These are phyloP conservation scores for Periconia sp. DNA, from an alignment of 2,329 filamentous ascomycete genomes.

Conservation along the genomic window DNA sequence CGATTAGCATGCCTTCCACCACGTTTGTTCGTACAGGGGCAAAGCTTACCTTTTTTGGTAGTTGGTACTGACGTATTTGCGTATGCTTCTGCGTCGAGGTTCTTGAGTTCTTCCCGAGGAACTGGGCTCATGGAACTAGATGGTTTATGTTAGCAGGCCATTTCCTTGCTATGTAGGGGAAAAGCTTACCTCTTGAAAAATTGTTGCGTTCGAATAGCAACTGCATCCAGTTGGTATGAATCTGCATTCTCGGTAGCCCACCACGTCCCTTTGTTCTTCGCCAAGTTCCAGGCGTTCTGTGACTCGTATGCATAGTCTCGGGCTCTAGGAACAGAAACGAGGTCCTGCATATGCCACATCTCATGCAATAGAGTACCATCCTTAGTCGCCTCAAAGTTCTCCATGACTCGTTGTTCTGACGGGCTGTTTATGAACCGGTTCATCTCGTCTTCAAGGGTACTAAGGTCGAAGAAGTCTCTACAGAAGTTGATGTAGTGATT, in stretches of 20 bases:
- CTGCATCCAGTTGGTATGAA: conserved; percentile 2
- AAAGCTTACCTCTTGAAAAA: not conserved
- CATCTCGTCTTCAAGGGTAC: no score
- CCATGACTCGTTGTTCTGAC: no score
- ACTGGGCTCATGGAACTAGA: conserved; percentile 1
- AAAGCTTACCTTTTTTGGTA: not conserved
- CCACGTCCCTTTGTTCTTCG: not conserved
- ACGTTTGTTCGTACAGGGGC: no score
- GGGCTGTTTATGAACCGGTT: no score
- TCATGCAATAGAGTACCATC: not conserved
- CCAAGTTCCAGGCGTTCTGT: not conserved
- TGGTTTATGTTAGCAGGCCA: not conserved
- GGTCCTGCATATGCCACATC: not conserved
- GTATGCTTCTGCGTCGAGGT: not conserved
- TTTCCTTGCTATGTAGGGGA: not conserved
- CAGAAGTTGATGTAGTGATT: not conserved
- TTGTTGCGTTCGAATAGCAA: not conserved
- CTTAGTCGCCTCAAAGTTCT: not conserved
- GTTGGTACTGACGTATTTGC: not conserved
- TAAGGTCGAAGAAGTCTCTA: no score
- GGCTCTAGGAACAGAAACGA: not conserved
- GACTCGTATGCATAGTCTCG: not conserved
- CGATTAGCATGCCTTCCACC: no score
- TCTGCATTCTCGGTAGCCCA: conserved; percentile 2
- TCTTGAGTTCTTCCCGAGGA: not conserved